Evolutionary conservation across 2,329 filamentous ascomycete genomes (phyloP), one percentile per base, ranked within the genome.

Genomic region (Apiospora pterosperma): DNA sequence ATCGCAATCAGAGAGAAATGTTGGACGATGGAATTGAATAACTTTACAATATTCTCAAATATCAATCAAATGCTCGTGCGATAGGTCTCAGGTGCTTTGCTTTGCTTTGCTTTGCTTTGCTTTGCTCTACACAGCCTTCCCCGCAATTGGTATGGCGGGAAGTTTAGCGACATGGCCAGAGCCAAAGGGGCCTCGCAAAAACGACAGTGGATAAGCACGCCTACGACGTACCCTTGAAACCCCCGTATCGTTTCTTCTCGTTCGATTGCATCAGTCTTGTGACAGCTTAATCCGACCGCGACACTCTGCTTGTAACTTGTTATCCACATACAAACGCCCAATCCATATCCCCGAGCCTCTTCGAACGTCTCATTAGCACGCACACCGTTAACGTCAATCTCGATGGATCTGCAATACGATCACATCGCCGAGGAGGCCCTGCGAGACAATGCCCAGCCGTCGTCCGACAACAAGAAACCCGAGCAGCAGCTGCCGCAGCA

Each of bases 331-430:
- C 48, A 16, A 21, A n/a, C 48, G 28, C 28, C 48, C 48, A 55
- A 34, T 42, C 23, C 6, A 19, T 34, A 55, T 55, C 48, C n/a
- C 19, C 7, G 28, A 55, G 48, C 28, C 48, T 34, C 48, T 10
- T n/a, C 8, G 11, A 55, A 55, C 48, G 3, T 31, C 28, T 55
- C 21, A n/a, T 41, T 41, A n/a, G 25, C 14, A 48, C 25, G 42
- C 42, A 48, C 42, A 64, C 64, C 67, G 69, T 67, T 25, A 11
- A 4, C 4, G 48, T 34, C 19, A 5, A 65, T 58, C 65, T 73
- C 69, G 69, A 98, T 99, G 96, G 96, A 99, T 86, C 85, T 96
- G 74, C 94, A 94, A 55, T 99, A 98, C 85, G 96, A 99, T 75
- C 93, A 97, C 78, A 97, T 98, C 73, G 90, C 93, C 76, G 93